These are phyloP conservation scores for Trifolium subterraneum DNA, from an alignment of 306 rosid species.

Conservation along the genomic window DNA sequence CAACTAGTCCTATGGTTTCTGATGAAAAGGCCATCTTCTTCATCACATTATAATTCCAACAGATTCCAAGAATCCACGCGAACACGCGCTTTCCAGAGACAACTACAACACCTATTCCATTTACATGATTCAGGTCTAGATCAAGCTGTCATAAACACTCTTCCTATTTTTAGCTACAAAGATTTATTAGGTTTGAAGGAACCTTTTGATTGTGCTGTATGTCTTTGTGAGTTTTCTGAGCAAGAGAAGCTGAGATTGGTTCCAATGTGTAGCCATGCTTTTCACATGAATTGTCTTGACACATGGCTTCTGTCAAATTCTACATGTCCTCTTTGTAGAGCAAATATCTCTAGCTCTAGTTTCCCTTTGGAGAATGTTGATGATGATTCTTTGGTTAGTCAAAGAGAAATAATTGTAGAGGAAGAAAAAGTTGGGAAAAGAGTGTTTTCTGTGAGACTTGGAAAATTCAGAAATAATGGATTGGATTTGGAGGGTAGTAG, in stretches of 20 bases:
- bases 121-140: conserved; percentile 84
- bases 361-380: conserved; percentile 46
- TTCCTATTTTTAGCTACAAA: conserved; percentile 73
- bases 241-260: conserved; percentile 76
- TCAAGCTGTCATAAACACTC: conserved; percentile 66
- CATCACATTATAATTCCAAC: conserved; percentile 58
- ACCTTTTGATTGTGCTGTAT: conserved; percentile 89
- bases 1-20: conserved; percentile 71
- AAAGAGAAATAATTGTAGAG: conserved; percentile 41
- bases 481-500: conserved; percentile 43
- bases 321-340: conserved; percentile 92
- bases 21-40: conserved; percentile 56
- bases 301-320: conserved; percentile 89
- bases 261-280: conserved; percentile 85
- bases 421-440: conserved; percentile 40
- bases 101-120: conserved; percentile 84
- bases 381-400: conserved; percentile 11
- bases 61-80: conserved; percentile 55
- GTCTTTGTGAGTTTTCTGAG: conserved; percentile 69
- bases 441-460: conserved; percentile 84
- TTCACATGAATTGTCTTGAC: conserved; percentile 80
- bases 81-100: conserved; percentile 67
- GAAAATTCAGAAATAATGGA: conserved; percentile 65
- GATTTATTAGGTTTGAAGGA: conserved; percentile 68
- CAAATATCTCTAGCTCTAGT: conserved; percentile 46